These are phyloP conservation scores for Aspergillus ruber DNA, from an alignment of 2,329 filamentous ascomycete genomes.

Conservation along the genomic window DNA sequence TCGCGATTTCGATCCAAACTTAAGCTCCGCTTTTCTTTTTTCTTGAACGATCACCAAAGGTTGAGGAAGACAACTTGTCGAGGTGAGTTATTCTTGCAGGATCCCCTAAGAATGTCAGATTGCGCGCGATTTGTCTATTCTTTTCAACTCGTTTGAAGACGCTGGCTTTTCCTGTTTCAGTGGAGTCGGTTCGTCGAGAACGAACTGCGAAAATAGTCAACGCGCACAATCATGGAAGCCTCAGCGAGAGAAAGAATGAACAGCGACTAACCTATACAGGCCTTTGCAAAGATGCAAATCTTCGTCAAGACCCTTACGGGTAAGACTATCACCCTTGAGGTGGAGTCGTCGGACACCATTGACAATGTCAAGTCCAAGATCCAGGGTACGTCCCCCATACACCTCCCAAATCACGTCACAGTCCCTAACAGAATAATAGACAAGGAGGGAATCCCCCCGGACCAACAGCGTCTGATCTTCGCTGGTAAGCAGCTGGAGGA, in stretches of 20 bases:
- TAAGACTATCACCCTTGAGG: conserved; percentile 99
- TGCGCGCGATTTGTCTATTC: neutral
- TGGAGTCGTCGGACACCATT: conserved; percentile 99
- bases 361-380: conserved; percentile 99
- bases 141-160: neutral
- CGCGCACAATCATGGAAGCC: neutral
- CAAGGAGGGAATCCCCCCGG: conserved; percentile 99
- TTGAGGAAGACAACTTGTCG: conserved; percentile 59
- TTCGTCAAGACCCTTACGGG: conserved; percentile 75
- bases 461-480: conserved; percentile 99
- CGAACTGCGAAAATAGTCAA: conserved; percentile 1
- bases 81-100: conserved; percentile 39
- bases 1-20: conserved; percentile 16
- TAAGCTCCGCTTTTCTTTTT: conserved; percentile 16
- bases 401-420: neutral
- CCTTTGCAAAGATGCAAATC: conserved; percentile 47
- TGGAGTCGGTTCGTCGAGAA: neutral
- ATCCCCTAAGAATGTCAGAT: neutral
- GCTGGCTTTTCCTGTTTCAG: neutral
- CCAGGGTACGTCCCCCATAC: conserved; percentile 47
- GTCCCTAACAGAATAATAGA: conserved; percentile 55
- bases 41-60: conserved; percentile 35
- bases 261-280: conserved; percentile 23
- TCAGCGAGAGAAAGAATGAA: neutral
- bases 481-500: conserved; percentile 99